A percentile compares a stretch with the other conserved stretches of the same genome.
Conservation (phyloP, 257 asterid species). For the Cynanchum wilfordii region DNA sequence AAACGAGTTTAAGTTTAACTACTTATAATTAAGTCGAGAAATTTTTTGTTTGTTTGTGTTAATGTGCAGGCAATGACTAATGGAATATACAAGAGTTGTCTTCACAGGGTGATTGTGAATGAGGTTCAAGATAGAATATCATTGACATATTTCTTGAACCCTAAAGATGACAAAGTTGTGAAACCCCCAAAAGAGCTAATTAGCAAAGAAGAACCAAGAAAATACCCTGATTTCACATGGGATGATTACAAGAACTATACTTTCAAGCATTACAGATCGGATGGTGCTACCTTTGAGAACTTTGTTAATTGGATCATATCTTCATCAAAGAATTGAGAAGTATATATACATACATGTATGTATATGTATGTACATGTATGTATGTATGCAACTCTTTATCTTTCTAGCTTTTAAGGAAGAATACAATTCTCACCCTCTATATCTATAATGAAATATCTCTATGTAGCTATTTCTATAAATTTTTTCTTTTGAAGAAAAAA, state of each 20-base stretch:
- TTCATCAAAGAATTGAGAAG: background rate
- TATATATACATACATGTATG: no score
- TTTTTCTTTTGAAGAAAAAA: no score
- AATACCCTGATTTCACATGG: conserved; percentile 68
- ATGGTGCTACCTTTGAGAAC: conserved; percentile 49
- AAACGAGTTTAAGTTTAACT: no score
- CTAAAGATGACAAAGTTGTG: conserved; percentile 43
- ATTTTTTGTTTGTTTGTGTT: background rate
- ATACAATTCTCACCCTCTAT: no score
- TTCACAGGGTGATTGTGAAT: conserved; percentile 74
- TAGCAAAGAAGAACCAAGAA: conserved; percentile 29
- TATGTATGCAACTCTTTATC: no score
- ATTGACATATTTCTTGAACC: conserved; percentile 46
- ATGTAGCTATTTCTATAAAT: no score
- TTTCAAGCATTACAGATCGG: conserved; percentile 46
- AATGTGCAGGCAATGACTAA: conserved; percentile 55
- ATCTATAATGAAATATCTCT: no score
- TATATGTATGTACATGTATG: no score
- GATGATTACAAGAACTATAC: conserved; percentile 39
- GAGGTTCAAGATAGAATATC: conserved; percentile 33
- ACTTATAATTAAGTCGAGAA: no score
- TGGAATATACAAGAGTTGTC: conserved; percentile 67
- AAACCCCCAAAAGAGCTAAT: conserved; percentile 46
- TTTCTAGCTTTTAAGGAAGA: no score
- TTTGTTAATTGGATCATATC: conserved; percentile 37